These are phyloP conservation scores for Malassezia yamatoensis DNA, from an alignment of 1,284 basidiomycete species.

Conservation along the genomic window DNA sequence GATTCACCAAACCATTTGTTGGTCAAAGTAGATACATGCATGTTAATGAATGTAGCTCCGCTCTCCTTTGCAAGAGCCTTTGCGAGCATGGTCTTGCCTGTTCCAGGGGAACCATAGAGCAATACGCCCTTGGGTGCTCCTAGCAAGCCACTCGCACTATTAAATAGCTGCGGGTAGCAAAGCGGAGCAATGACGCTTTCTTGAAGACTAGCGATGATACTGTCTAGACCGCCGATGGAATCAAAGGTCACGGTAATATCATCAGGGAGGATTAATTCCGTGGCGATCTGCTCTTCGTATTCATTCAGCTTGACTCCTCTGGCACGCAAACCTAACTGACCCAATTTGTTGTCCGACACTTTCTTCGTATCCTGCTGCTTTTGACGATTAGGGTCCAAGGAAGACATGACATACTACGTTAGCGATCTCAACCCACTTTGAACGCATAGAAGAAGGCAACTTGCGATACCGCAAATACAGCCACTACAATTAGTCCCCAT, in stretches of 20 bases:
- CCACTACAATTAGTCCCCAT: slow-evolving; percentile 18
- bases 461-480: slow-evolving; percentile 41
- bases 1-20: slow-evolving; percentile 87
- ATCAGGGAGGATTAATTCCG: slow-evolving; percentile 52
- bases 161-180: slow-evolving; percentile 80
- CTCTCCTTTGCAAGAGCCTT: slow-evolving; percentile 62
- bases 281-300: slow-evolving; percentile 52
- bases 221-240: slow-evolving; percentile 84
- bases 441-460: slow-evolving; percentile 50
- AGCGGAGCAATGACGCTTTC: slow-evolving; percentile 96
- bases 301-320: slow-evolving; percentile 37
- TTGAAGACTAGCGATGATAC: slow-evolving; percentile 77
- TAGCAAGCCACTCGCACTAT: slow-evolving; percentile 53
- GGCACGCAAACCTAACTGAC: slow-evolving; percentile 36
- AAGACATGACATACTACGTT: slow-evolving; percentile 43
- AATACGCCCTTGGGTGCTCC: slow-evolving; percentile 54
- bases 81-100: slow-evolving; percentile 51
- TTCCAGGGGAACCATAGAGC: slow-evolving; percentile 50
- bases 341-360: slow-evolving; percentile 39
- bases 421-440: slow-evolving; percentile 26
- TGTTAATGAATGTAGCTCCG: slow-evolving; percentile 73
- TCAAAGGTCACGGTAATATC: slow-evolving; percentile 53
- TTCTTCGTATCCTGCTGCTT: slow-evolving; percentile 45
- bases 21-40: slow-evolving; percentile 53
- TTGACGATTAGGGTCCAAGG: slow-evolving; percentile 48